phyloP scores from a whole-genome alignment of 148 eudicot genomes.

The Rhododendron ferrugineum region DNA sequence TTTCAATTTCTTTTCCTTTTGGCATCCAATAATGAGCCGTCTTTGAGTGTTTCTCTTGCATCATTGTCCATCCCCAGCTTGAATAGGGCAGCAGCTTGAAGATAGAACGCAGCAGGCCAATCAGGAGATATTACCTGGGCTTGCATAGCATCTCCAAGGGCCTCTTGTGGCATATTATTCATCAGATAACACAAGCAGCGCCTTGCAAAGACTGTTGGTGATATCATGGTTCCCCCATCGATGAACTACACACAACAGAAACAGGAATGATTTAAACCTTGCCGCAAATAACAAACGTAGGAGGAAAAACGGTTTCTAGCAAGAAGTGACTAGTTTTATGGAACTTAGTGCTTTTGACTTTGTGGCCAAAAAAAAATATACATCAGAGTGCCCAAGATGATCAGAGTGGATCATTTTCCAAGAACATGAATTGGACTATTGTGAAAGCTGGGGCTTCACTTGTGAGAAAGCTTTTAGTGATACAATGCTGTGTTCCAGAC shows the following conservation, averaged over 20 bases:
- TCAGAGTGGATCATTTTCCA: background rate
- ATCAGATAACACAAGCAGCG: conserved; percentile 54
- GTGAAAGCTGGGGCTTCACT: background rate
- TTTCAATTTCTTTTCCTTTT: conserved; percentile 33
- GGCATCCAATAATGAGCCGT: conserved; percentile 49
- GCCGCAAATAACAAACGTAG: background rate
- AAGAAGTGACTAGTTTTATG: background rate
- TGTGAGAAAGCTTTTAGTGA: background rate
- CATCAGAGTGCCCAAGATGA: background rate
- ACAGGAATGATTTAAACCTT: background rate
- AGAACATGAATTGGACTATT: background rate
- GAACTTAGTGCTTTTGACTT: background rate
- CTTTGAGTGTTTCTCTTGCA: conserved; percentile 56
- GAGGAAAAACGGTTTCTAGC: background rate
- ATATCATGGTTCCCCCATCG: conserved; percentile 67
- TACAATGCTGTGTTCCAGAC: background rate
- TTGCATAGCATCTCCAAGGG: conserved; percentile 63
- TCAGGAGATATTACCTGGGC: conserved; percentile 54
- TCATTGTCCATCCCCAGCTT: conserved; percentile 56
- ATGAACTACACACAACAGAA: conserved; percentile 33
- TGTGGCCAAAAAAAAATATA: background rate
- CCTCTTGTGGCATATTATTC: conserved; percentile 57
- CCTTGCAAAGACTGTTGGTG: conserved; percentile 57
- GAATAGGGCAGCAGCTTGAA: conserved; percentile 54
- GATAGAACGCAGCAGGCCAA: conserved; percentile 58